Evolutionary conservation across 371 early-diverging fungal genomes (phyloP).

Genomic region (Catenaria anguillulae): DNA sequence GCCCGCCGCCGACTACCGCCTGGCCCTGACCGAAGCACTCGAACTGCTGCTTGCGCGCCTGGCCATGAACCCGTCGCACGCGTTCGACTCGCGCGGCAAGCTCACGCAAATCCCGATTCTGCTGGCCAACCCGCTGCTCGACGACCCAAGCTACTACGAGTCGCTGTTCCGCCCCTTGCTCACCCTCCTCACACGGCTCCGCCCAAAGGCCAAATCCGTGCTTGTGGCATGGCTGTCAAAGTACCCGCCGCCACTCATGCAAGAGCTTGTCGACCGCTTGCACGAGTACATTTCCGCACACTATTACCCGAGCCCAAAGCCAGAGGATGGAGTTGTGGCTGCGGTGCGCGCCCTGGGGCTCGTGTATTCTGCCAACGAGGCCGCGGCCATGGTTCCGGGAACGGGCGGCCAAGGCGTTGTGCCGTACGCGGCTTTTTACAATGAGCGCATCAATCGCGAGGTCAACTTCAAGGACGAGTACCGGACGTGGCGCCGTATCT

Average conservation of each 20-base stretch:
- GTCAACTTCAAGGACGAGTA: constrained; percentile 70
- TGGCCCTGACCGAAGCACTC: constrained; percentile 29
- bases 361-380: constrained; percentile 19
- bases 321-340: constrained; percentile 42
- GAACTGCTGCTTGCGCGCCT: constrained; percentile 37
- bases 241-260: constrained; percentile 20
- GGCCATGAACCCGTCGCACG: constrained; percentile 20
- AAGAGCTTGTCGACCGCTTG: constrained; percentile 16
- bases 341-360: constrained; percentile 43
- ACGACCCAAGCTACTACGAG: constrained; percentile 29
- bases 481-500: constrained; percentile 38
- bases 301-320: constrained; percentile 24
- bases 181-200: constrained; percentile 17
- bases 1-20: constrained; percentile 27
- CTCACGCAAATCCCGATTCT: not conserved
- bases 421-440: constrained; percentile 43
- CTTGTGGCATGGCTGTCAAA: constrained; percentile 31
- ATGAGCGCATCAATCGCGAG: constrained; percentile 32
- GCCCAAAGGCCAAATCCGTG: constrained; percentile 13
- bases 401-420: constrained; percentile 17
- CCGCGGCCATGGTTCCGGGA: too few relatives aligned
- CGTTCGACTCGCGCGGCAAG: not conserved
- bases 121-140: constrained; percentile 31
- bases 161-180: constrained; percentile 27
- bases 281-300: constrained; percentile 21